These are phyloP conservation scores for Alternaria tenuissima DNA, from an alignment of 2,329 filamentous ascomycete species.

Conservation along the genomic window DNA sequence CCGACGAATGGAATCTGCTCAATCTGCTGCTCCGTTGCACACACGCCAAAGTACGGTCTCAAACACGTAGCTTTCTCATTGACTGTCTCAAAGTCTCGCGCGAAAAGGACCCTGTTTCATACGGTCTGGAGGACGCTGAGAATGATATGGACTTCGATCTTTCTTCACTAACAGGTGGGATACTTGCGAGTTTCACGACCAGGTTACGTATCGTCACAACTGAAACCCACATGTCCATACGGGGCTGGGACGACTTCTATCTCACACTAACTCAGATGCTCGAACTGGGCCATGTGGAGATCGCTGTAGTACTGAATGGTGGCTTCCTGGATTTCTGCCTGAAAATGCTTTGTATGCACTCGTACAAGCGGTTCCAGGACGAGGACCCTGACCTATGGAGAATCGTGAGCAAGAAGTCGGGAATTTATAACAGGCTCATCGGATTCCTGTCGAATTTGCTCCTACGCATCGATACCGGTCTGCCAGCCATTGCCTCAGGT, in stretches of 20 bases:
- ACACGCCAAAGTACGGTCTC: slow-evolving; percentile 40
- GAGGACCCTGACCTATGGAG: slow-evolving; percentile 35
- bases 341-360: slow-evolving; percentile 42
- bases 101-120: slow-evolving; percentile 40
- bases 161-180: slow-evolving; percentile 18
- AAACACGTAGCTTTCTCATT: slow-evolving; percentile 40
- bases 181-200: slow-evolving; percentile 28
- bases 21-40: slow-evolving; percentile 62
- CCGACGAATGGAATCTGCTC: slow-evolving; percentile 65
- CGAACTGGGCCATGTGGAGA: slow-evolving; percentile 41
- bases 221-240: slow-evolving; percentile 30
- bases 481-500: slow-evolving; percentile 15
- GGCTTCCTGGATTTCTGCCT: slow-evolving; percentile 42
- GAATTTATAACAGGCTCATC: slow-evolving; percentile 43
- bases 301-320: slow-evolving; percentile 35
- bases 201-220: slow-evolving; percentile 33
- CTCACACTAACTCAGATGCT: slow-evolving; percentile 39
- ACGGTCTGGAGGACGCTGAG: slow-evolving; percentile 38
- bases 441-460: slow-evolving; percentile 41
- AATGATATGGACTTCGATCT: slow-evolving; percentile 38
- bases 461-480: slow-evolving; percentile 36
- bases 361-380: slow-evolving; percentile 19
- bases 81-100: slow-evolving; percentile 44
- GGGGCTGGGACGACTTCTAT: slow-evolving; percentile 50
- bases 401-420: slow-evolving; percentile 42